These are phyloP conservation scores for Scheffersomyces illinoinensis DNA, from an alignment of 1,139 yeast genomes.

Conservation along the genomic window DNA sequence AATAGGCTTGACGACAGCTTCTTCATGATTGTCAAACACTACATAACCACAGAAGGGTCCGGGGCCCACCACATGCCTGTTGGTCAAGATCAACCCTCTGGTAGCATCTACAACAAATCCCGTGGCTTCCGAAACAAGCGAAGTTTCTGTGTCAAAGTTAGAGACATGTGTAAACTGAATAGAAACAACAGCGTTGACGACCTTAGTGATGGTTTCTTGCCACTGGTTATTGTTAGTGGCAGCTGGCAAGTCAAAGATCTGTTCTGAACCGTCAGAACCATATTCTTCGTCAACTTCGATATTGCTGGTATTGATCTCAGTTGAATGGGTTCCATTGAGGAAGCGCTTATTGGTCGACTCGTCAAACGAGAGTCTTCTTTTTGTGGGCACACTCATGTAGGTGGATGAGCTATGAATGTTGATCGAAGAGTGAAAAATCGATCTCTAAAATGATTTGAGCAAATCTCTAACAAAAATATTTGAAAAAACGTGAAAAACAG, in stretches of 20 bases:
- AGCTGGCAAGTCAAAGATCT: conserved; percentile 1
- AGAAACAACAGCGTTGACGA: conserved; percentile 84
- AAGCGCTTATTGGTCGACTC: conserved; percentile 1
- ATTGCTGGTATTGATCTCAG: not conserved
- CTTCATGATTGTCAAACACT: conserved; percentile 93
- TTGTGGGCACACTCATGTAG: conserved; percentile 7
- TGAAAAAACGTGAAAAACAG: not conserved
- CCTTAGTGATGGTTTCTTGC: conserved; percentile 81
- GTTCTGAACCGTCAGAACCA: not conserved
- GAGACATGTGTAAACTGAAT: conserved; percentile 87
- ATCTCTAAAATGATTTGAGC: not conserved
- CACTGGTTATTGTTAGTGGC: conserved; percentile 35
- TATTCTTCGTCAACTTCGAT: not conserved
- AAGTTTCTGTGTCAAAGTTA: conserved; percentile 81
- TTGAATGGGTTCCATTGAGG: not conserved
- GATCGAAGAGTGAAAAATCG: not conserved
- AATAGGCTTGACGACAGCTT: conserved; percentile 80
- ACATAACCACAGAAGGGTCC: conserved; percentile 93
- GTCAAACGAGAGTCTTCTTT: conserved; percentile 16
- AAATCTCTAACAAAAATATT: not conserved
- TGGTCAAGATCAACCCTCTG: conserved; percentile 81
- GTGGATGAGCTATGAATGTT: not conserved
- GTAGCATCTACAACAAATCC: conserved; percentile 92
- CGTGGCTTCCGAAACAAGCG: conserved; percentile 86
- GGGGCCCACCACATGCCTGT: conserved; percentile 93